These are phyloP conservation scores for Aleurites moluccanus DNA, from an alignment of 441 rosid species.

Conservation along the genomic window DNA sequence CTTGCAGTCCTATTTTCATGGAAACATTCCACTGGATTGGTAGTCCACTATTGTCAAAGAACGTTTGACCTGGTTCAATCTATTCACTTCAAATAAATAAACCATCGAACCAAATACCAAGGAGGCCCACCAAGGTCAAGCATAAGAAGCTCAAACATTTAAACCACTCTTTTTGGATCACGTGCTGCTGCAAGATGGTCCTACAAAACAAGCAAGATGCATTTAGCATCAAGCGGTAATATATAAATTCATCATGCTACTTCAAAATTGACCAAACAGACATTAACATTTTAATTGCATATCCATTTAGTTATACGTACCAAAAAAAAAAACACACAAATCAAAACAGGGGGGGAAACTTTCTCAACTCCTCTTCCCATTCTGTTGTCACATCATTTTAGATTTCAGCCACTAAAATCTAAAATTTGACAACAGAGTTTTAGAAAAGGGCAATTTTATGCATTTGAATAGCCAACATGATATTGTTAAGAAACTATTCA, in stretches of 20 bases:
- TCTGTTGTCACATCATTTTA: not conserved
- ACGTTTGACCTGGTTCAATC: conserved; percentile 22
- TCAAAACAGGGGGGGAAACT: too few relatives aligned
- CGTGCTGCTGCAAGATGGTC: conserved; percentile 88
- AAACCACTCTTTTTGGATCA: conserved; percentile 67
- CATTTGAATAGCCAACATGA: not conserved
- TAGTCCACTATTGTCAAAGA: conserved; percentile 30
- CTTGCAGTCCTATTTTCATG: conserved; percentile 18
- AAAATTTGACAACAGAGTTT: too few relatives aligned
- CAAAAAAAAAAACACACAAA: too few relatives aligned
- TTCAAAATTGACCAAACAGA: not conserved
- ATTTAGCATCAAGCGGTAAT: not conserved
- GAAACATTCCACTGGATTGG: conserved; percentile 21
- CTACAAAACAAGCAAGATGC: conserved; percentile 44
- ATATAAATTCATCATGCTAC: not conserved
- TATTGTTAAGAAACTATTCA: not conserved
- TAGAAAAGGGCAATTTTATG: not conserved
- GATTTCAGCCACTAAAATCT: not conserved
- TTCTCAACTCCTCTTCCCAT: not conserved
- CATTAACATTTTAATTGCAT: not conserved
- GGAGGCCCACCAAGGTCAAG: conserved; percentile 11
- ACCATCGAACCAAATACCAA: conserved; percentile 1
- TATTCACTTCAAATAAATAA: conserved; percentile 22
- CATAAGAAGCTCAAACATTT: conserved; percentile 17
- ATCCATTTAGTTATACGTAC: not conserved